Base-by-base conservation (phyloP, 2,329 filamentous ascomycete species). In the Xylaria sp. region DNA sequence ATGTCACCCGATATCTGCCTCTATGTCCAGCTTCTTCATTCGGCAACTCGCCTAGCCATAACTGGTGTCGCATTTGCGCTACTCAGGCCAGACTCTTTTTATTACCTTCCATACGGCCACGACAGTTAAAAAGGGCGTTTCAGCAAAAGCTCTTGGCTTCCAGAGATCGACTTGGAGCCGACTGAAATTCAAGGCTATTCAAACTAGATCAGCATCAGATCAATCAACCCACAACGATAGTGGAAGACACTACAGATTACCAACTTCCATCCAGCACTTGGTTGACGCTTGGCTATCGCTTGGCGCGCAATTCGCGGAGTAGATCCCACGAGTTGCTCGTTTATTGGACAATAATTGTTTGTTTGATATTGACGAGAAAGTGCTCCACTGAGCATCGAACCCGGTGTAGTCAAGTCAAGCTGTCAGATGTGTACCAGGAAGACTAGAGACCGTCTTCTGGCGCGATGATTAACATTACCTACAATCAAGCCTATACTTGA, bases 11-110 rank as follows among this genome's bases (percentile, higher is more conserved):
- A 57, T 61, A 54, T 31, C 41, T 46, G 39, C 15, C 55, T 67
- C 25, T 57, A 56, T 52, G 43, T 66, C 43, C 62, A 68, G 54
- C 66, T 69, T 69, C 66, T 66, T 31, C 20, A 71, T 66, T 64
- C 41, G 69, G 66, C n/a, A 15, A 39, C 39, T 46, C 23, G 48
- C 23, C 58, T 51, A 58, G 33, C 46, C 51, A 43, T 31, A 46
- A 64, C 5, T 20, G n/a, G 39, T 33, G 18, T 66, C 36, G 41
- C 46, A 43, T 56, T 63, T 58, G 49, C 56, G 23, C 60, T 56
- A 64, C 18, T 57, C 57, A 46, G 49, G 33, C 43, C 49, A 41
- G 18, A n/a, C 31, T 43, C 52, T n/a, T 55, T 46, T 48, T 48
- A 64, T 67, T 20, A 48, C 20, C 43, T 39, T 33, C 46, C 25